phyloP scores from a whole-genome alignment of 2,329 filamentous ascomycete species.

The Penicillium glabrum region DNA sequence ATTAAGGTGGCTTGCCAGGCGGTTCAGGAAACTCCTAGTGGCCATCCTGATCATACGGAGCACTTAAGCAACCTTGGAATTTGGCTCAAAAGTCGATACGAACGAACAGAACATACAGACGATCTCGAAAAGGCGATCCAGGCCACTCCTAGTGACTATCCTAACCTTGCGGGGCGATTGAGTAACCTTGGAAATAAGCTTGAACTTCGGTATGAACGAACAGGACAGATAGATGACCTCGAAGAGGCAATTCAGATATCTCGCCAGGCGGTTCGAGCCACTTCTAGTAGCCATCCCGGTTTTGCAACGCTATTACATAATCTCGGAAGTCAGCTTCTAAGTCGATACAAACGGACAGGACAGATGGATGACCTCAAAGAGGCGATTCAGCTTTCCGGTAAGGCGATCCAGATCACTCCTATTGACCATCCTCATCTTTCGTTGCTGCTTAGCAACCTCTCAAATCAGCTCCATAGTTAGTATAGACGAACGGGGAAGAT shows the following conservation, averaged over 20 bases:
- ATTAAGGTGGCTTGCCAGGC: no score
- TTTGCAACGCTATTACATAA: background rate
- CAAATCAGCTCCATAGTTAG: no score
- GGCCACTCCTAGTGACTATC: background rate
- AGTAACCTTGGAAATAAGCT: background rate
- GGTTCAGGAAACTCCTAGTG: no score
- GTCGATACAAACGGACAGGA: background rate
- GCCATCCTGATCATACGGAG: no score
- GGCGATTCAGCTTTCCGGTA: background rate
- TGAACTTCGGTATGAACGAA: background rate
- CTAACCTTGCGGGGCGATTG: background rate
- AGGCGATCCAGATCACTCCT: background rate
- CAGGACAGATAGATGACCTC: background rate
- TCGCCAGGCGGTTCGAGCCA: background rate
- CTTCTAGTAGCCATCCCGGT: background rate
- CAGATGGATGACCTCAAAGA: background rate
- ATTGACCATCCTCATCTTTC: no score
- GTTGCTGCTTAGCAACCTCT: no score
- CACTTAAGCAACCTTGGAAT: no score
- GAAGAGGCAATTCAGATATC: background rate
- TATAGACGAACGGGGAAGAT: no score
- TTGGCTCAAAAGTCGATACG: no score
- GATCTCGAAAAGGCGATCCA: background rate
- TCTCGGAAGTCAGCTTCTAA: background rate
- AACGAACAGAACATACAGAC: slow-evolving; percentile 4